These are phyloP conservation scores for Fusarium pseudoanthophilum DNA, from an alignment of 2,329 filamentous ascomycete genomes.

Conservation along the genomic window DNA sequence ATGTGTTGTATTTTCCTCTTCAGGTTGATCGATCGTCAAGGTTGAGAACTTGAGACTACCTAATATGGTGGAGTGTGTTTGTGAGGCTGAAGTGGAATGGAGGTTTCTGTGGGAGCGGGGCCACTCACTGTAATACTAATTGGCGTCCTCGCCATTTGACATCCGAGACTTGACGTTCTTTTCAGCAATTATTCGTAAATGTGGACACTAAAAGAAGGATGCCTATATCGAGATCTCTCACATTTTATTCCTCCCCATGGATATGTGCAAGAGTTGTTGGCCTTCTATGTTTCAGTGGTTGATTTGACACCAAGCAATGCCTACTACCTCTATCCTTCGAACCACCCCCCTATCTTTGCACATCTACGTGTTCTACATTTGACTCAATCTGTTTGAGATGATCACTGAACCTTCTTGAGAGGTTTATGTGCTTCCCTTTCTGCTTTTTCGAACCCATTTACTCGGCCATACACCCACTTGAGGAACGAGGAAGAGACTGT, in stretches of 20 bases:
- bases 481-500: conserved; percentile 74
- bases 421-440: conserved; percentile 45
- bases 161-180: neutral
- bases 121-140: neutral
- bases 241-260: neutral
- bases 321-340: neutral
- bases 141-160: neutral
- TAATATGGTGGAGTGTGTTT: conserved; percentile 19
- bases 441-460: conserved; percentile 67
- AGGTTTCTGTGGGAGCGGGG: conserved; percentile 30
- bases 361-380: neutral
- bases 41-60: neutral
- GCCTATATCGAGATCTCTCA: neutral
- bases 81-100: conserved; percentile 13
- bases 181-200: neutral
- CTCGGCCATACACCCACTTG: conserved; percentile 74
- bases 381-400: neutral
- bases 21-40: neutral
- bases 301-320: neutral
- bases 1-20: neutral
- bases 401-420: conserved; percentile 48
- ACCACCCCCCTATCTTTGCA: neutral
- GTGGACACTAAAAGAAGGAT: neutral
- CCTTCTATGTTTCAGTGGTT: neutral
- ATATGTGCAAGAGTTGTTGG: neutral